phyloP scores from a whole-genome alignment of 139 green algal species.

The Tetradesmus obliquus region DNA sequence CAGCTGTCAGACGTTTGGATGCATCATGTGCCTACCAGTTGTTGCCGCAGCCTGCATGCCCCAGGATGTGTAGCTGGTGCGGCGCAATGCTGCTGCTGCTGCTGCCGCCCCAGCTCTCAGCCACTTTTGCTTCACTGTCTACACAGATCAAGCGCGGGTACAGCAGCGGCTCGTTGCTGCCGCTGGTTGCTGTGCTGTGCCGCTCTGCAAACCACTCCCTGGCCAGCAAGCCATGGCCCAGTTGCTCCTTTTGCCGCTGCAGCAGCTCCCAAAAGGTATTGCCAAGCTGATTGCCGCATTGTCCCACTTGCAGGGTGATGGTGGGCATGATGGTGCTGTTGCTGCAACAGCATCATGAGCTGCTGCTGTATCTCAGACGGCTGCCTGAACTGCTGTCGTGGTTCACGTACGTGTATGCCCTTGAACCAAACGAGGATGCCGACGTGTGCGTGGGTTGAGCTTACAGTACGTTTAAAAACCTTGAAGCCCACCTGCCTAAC shows the following conservation, averaged over 20 bases:
- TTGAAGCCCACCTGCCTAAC: neutral
- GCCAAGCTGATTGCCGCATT: slow-evolving; percentile 31
- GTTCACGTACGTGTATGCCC: no score
- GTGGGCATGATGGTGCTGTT: slow-evolving; percentile 11
- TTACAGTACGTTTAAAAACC: neutral
- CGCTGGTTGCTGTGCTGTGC: neutral
- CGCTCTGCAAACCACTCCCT: slow-evolving; percentile 20
- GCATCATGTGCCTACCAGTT: slow-evolving; percentile 22
- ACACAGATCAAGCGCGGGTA: neutral
- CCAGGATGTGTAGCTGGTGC: slow-evolving; percentile 17
- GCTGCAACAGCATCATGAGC: neutral
- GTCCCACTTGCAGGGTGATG: slow-evolving; percentile 20
- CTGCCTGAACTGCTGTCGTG: neutral
- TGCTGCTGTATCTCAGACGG: neutral
- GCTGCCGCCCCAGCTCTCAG: neutral
- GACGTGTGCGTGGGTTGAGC: neutral
- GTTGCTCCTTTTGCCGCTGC: slow-evolving; percentile 10
- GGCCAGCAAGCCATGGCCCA: neutral
- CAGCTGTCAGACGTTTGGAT: neutral
- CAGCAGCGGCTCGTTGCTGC: neutral
- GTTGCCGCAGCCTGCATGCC: slow-evolving; percentile 27
- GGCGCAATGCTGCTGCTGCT: neutral
- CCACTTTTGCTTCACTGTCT: slow-evolving; percentile 32
- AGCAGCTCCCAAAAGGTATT: neutral
- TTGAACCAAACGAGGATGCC: no score